A percentile compares a stretch with the other conserved stretches of the same genome.
These are phyloP conservation scores for Nothopassalora personata DNA, from an alignment of 2,329 filamentous ascomycete species.

Conservation along the genomic window DNA sequence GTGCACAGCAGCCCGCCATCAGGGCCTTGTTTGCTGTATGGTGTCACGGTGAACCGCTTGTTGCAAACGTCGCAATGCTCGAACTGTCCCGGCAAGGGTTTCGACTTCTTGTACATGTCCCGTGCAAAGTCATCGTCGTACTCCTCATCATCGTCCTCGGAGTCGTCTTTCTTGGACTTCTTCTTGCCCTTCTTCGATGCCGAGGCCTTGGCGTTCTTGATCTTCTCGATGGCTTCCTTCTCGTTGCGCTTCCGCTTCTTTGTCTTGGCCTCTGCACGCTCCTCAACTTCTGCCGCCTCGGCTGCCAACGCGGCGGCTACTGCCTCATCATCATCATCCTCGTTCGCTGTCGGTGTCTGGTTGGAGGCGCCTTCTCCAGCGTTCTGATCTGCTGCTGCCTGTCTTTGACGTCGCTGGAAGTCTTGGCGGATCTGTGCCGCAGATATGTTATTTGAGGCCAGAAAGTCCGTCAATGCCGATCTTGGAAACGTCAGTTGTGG, in stretches of 20 bases:
- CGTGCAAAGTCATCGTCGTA: slow-evolving; percentile 44
- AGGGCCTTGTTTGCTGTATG: slow-evolving; percentile 76
- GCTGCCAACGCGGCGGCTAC: slow-evolving; percentile 36
- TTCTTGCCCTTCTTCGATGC: slow-evolving; percentile 36
- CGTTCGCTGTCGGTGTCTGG: slow-evolving; percentile 11
- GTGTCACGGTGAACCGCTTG: slow-evolving; percentile 87
- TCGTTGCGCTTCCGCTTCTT: slow-evolving; percentile 56
- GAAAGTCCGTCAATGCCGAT: neutral
- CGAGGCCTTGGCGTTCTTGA: slow-evolving; percentile 42
- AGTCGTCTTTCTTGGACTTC: slow-evolving; percentile 39
- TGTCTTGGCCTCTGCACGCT: slow-evolving; percentile 36
- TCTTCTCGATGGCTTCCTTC: slow-evolving; percentile 40
- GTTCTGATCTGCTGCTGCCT: slow-evolving; percentile 42
- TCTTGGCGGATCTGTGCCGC: slow-evolving; percentile 58
- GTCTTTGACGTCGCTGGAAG: slow-evolving; percentile 49
- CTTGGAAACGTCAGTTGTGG: slow-evolving; percentile 10
- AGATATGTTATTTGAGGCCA: slow-evolving; percentile 66
- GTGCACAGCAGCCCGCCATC: slow-evolving; percentile 81
- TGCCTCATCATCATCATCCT: slow-evolving; percentile 28
- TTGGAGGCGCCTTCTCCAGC: slow-evolving; percentile 34
- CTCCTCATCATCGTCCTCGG: slow-evolving; percentile 42
- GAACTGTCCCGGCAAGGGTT: slow-evolving; percentile 72
- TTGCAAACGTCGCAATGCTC: slow-evolving; percentile 81
- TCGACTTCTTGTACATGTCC: slow-evolving; percentile 52
- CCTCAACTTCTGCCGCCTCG: slow-evolving; percentile 32